Base-by-base conservation (phyloP, 352 stramenopile species). In the Hyaloperonospora arabidopsidis region DNA sequence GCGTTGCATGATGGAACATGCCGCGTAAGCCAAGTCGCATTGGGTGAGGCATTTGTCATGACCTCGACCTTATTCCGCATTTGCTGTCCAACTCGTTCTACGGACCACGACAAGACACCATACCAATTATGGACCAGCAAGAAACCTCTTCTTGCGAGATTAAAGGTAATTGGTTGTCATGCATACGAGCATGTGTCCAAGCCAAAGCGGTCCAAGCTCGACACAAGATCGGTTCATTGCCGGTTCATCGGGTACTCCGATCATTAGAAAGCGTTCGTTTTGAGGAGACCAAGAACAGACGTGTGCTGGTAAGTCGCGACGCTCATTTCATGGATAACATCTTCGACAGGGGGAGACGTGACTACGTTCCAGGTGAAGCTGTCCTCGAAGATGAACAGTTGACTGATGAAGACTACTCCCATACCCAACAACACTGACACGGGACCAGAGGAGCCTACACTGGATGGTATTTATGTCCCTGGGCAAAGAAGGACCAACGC, bases 261-360 rank as follows among this genome's bases (percentile, higher is more conserved):
- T 5, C 36, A 43, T 43, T 6, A 43, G 36, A 43, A 43, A 14
- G 17, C 36, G n/a, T 43, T 43, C 17, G 6, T 18, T 8, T 17
- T 6, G 36, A 43, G n/a, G 36, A 43, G 11, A 43, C 5, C 5
- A 14, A 43, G n/a, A 54, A 34, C 15, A 36, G 48, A 45, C 50
- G 54, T 14, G 34, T 47, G 35, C 3, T 61, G 5, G 41, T 61
- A 21, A 56, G 46, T 10, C 43, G 50, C 46, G 50, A 61, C 10
- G 50, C 47, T 13, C 32, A 61, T 38, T 38, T 38, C 32, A 38
- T 13, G 32, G 32, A 13, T 13, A 38, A 13, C 7, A 38, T 13
- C 32, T 13, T 13, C 32, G 7, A 13, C 32, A 38, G 32, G 7
- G 32, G 32, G 32, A 38, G 32, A 13, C 32, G 13, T 38, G 32